Evolutionary conservation across 306 rosid genomes (phyloP).

Genomic region (Ceratonia siliqua): DNA sequence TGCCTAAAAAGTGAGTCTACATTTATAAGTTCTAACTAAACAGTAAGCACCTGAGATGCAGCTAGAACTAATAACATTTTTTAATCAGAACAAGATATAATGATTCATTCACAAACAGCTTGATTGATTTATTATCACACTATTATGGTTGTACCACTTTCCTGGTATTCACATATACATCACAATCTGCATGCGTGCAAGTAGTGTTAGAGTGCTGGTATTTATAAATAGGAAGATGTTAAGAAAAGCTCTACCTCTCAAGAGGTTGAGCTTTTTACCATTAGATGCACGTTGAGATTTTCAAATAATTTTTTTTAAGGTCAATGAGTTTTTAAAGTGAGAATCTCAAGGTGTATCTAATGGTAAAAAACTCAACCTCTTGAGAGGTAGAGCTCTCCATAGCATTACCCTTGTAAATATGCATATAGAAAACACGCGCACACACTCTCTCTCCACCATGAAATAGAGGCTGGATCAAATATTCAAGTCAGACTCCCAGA

Average conservation of each 20-base stretch:
- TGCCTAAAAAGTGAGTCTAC: background rate
- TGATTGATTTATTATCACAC: background rate
- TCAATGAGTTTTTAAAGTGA: too few species aligned
- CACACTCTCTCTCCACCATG: background rate
- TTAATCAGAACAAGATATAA: background rate
- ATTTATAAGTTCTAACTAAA: background rate
- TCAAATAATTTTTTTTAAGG: too few species aligned
- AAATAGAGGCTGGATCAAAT: background rate
- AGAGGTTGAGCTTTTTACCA: too few species aligned
- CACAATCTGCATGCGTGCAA: background rate
- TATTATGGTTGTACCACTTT: background rate
- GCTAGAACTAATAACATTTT: background rate
- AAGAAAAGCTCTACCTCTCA: too few species aligned
- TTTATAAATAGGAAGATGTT: too few species aligned
- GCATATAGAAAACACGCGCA: background rate
- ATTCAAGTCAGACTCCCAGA: background rate
- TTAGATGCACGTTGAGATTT: too few species aligned
- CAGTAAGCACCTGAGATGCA: background rate
- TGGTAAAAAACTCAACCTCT: too few species aligned
- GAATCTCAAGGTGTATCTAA: too few species aligned
- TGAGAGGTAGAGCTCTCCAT: too few species aligned
- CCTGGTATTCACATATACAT: background rate
- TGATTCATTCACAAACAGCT: background rate
- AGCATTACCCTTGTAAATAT: too few species aligned
- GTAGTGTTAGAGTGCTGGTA: background rate